phyloP scores from a whole-genome alignment of 1,284 basidiomycete genomes.

The Hortiboletus rubellus region DNA sequence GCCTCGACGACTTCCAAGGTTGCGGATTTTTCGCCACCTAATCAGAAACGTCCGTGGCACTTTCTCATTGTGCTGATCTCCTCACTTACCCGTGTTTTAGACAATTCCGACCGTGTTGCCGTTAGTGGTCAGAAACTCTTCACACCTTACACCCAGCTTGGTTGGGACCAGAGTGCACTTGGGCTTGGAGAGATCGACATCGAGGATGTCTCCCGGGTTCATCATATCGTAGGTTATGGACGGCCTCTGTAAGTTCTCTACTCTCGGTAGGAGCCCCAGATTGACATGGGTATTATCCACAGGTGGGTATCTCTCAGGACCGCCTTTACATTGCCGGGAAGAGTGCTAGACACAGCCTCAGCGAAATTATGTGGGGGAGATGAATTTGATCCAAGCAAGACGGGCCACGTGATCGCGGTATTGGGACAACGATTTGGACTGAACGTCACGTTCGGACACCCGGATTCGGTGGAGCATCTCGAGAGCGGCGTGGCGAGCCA shows the following conservation, averaged over 20 bases:
- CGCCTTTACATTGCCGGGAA: too few species aligned
- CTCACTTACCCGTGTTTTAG: background rate
- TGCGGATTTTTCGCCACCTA: background rate
- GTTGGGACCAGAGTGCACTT: constrained; percentile 8
- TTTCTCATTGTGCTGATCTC: background rate
- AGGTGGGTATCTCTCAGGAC: too few species aligned
- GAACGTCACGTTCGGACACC: constrained; percentile 6
- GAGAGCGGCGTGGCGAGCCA: background rate
- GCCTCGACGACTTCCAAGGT: constrained; percentile 16
- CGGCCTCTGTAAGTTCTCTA: too few species aligned
- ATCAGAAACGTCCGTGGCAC: background rate
- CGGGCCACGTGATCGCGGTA: constrained; percentile 2
- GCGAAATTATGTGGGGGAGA: too few species aligned
- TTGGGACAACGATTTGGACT: constrained; percentile 13
- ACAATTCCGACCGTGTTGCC: constrained; percentile 6
- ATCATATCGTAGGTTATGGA: too few species aligned
- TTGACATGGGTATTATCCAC: too few species aligned
- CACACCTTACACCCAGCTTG: constrained; percentile 11
- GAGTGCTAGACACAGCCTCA: too few species aligned
- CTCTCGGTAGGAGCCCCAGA: too few species aligned
- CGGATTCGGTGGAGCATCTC: background rate
- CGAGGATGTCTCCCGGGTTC: background rate
- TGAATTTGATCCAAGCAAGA: background rate
- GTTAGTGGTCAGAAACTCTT: background rate
- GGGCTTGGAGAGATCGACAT: background rate